Conservation (phyloP, 495 filamentous ascomycete species). For the Xylaria acuta region DNA sequence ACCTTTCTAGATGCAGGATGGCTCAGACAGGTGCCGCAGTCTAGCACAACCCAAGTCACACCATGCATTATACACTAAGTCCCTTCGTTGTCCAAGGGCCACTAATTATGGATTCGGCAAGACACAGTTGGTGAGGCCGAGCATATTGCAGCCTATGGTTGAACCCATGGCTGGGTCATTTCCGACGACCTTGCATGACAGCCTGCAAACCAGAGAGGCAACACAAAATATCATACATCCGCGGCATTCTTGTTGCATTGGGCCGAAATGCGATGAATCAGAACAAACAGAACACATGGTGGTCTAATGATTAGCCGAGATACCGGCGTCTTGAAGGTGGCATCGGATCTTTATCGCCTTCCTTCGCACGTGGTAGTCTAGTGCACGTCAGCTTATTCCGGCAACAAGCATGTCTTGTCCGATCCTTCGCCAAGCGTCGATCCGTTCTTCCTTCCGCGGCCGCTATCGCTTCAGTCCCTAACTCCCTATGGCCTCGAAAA, state of each 20-base stretch:
- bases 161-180: not conserved
- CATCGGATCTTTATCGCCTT: not conserved
- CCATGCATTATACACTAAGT: not conserved
- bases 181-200: not conserved
- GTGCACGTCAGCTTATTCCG: conserved; percentile 11
- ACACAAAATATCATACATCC: not conserved
- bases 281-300: not conserved
- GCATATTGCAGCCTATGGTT: not conserved
- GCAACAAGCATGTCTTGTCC: conserved; percentile 2
- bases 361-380: conserved; percentile 11
- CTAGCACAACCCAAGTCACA: conserved; percentile 9
- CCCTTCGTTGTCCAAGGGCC: conserved; percentile 23
- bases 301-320: not conserved
- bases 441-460: not conserved
- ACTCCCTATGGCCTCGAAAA: not conserved
- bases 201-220: not conserved
- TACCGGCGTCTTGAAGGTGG: not conserved
- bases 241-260: not conserved
- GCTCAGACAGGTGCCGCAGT: conserved; percentile 19
- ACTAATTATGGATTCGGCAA: conserved; percentile 22
- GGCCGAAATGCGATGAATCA: not conserved
- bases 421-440: conserved; percentile 10
- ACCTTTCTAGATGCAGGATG: conserved; percentile 19
- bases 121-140: not conserved
- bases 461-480: not conserved